phyloP scores from a whole-genome alignment of 768 basidiomycete genomes.

The Leccinellum luteum region DNA sequence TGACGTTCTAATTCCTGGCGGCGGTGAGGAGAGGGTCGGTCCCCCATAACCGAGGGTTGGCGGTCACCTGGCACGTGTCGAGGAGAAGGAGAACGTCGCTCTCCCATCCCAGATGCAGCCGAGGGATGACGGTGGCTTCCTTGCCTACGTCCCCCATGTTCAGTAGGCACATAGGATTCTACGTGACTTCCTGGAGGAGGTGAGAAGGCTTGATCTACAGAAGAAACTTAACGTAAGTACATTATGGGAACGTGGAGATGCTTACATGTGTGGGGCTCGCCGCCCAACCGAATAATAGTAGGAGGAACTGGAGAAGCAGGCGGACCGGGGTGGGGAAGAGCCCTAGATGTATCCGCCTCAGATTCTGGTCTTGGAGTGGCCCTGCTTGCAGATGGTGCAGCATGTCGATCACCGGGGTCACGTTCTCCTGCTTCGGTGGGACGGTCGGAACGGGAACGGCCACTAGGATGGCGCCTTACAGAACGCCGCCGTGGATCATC shows the following conservation, averaged over 20 bases:
- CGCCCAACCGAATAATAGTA: conserved; percentile 30
- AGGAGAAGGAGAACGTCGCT: background rate
- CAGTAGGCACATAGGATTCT: conserved; percentile 8
- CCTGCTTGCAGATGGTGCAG: conserved; percentile 8
- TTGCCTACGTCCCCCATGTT: background rate
- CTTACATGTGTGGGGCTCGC: conserved; percentile 19
- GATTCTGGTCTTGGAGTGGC: conserved; percentile 8
- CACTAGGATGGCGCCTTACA: conserved; percentile 12
- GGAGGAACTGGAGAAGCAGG: conserved; percentile 24
- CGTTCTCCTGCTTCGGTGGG: conserved; percentile 10
- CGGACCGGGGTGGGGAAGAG: conserved; percentile 2
- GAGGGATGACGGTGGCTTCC: background rate
- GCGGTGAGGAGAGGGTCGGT: background rate
- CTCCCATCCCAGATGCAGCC: background rate
- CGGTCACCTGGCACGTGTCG: background rate
- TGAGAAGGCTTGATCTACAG: conserved; percentile 17
- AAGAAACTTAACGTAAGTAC: conserved; percentile 5
- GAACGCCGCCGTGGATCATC: conserved; percentile 9
- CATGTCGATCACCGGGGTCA: conserved; percentile 14
- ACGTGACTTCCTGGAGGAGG: conserved; percentile 1
- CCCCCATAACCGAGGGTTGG: background rate
- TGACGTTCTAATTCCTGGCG: background rate
- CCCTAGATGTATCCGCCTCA: background rate
- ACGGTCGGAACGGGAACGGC: conserved; percentile 7
- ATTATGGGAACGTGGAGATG: background rate